phyloP scores from a whole-genome alignment of 257 asterid genomes.

The Petunia axillaris region DNA sequence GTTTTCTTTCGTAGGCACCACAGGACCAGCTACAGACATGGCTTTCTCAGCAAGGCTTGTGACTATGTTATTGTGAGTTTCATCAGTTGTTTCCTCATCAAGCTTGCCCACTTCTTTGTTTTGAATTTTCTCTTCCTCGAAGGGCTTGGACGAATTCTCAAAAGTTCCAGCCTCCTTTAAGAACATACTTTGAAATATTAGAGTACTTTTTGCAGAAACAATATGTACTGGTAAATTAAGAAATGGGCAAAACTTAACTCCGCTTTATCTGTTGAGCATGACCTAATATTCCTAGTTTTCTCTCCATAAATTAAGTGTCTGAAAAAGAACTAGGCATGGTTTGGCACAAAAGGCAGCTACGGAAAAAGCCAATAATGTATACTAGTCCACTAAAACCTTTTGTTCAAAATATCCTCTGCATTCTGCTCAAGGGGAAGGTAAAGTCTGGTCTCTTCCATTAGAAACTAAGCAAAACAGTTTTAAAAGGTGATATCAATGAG shows the following conservation, averaged over 20 bases:
- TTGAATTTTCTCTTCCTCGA: constrained; percentile 39
- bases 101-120: constrained; percentile 38
- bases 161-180: constrained; percentile 54
- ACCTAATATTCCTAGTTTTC: neutral
- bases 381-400: neutral
- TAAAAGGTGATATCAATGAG: neutral
- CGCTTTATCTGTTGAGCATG: neutral
- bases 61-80: constrained; percentile 55
- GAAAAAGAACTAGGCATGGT: neutral
- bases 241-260: neutral
- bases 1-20: constrained; percentile 83
- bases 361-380: neutral
- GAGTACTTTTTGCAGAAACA: constrained; percentile 11
- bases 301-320: neutral
- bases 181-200: constrained; percentile 33
- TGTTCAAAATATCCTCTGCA: neutral
- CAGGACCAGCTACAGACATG: constrained; percentile 94
- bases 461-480: neutral
- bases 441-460: neutral
- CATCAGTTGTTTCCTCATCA: constrained; percentile 45
- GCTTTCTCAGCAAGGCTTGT: constrained; percentile 96
- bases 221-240: constrained; percentile 17
- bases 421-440: neutral
- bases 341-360: neutral
- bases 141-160: constrained; percentile 43